Conservation (phyloP, 192 early-diverging fungal species). For the Cetraspora pellucida region DNA sequence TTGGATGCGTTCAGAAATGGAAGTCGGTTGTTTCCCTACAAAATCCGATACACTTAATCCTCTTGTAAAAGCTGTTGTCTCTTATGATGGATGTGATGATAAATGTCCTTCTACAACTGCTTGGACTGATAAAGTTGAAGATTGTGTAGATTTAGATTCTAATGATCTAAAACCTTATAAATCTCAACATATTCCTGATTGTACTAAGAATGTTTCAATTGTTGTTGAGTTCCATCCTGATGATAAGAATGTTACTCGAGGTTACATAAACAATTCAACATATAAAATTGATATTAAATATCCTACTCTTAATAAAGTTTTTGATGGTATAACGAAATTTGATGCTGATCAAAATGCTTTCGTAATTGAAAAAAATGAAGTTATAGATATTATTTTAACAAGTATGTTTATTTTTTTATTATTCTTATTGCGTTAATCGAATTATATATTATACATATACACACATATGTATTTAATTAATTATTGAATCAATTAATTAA, state of each 20-base stretch:
- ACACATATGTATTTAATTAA: too few species aligned
- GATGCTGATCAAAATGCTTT: too few species aligned
- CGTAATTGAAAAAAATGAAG: too few species aligned
- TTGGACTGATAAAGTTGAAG: background rate
- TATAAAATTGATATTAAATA: too few species aligned
- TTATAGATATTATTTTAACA: too few species aligned
- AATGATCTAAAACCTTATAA: constrained; percentile 40
- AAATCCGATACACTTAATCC: constrained; percentile 32
- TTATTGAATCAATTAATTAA: too few species aligned
- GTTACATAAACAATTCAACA: too few species aligned
- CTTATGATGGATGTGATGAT: constrained; percentile 40
- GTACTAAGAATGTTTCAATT: background rate
- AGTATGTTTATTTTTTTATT: too few species aligned
- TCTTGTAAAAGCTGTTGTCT: constrained; percentile 37
- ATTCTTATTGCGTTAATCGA: too few species aligned
- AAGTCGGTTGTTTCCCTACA: constrained; percentile 38
- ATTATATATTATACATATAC: too few species aligned
- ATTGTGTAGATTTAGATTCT: constrained; percentile 31
- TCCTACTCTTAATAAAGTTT: too few species aligned
- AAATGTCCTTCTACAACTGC: constrained; percentile 7
- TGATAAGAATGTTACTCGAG: background rate
- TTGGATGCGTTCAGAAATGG: constrained; percentile 41
- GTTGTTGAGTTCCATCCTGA: background rate
- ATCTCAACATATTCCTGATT: constrained; percentile 22
- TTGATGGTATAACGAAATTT: too few species aligned